Conservation (phyloP, 495 filamentous ascomycete species). For the Daldinia caldariorum region DNA sequence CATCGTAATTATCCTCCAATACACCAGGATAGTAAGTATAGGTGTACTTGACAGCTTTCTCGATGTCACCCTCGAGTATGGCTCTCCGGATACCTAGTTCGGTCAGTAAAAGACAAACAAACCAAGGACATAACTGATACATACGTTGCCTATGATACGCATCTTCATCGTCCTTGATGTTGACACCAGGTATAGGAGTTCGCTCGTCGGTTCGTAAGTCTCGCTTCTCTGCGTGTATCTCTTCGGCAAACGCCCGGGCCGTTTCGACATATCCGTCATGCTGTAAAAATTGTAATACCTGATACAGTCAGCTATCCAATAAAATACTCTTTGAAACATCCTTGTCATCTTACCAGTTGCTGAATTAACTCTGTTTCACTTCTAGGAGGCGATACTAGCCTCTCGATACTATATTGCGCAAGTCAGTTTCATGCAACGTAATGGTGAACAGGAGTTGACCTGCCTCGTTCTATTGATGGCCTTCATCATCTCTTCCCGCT, state of each 20-base stretch:
- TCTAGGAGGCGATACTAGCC: constrained; percentile 58
- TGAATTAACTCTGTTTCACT: constrained; percentile 84
- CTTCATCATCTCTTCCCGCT: constrained; percentile 64
- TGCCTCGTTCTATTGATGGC: constrained; percentile 55
- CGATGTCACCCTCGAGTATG: constrained; percentile 93
- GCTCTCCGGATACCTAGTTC: constrained; percentile 80
- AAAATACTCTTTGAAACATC: neutral
- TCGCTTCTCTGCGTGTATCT: constrained; percentile 76
- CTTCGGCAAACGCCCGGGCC: constrained; percentile 84
- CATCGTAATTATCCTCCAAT: constrained; percentile 82
- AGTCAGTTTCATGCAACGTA: constrained; percentile 26
- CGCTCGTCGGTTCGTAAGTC: constrained; percentile 67
- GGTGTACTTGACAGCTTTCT: constrained; percentile 85
- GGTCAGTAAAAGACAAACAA: constrained; percentile 29
- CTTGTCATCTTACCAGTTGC: constrained; percentile 60
- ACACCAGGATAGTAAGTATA: constrained; percentile 82
- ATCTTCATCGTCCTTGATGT: constrained; percentile 86
- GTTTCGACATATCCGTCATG: constrained; percentile 99
- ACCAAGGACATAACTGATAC: constrained; percentile 38
- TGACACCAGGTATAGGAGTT: constrained; percentile 67
- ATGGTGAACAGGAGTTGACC: neutral
- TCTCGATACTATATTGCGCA: constrained; percentile 38
- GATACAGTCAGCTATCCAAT: constrained; percentile 33
- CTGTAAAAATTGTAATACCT: constrained; percentile 88
- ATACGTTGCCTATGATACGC: constrained; percentile 87